Percentiles rank a stretch among this genome's conserved stretches.
Evolutionary conservation across 495 filamentous ascomycete genomes (phyloP).

Genomic region (Xeromyces bisporus): DNA sequence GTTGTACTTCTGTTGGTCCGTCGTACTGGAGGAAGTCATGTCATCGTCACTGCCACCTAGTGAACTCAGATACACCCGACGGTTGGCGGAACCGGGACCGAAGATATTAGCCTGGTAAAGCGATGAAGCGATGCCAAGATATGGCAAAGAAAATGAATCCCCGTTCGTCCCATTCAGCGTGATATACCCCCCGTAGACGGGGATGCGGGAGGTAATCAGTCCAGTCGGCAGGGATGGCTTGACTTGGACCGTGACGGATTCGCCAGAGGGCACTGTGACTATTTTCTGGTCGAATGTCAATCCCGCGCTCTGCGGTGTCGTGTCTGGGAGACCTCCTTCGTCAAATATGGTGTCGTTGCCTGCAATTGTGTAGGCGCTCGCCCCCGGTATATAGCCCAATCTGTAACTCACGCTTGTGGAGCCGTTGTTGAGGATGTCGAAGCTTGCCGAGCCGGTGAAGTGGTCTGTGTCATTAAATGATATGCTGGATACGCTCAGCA

Average conservation of each 20-base stretch:
- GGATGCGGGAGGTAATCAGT: constrained; percentile 10
- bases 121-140: constrained; percentile 9
- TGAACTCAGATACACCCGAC: not conserved
- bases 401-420: constrained; percentile 26
- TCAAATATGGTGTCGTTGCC: constrained; percentile 4
- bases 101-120: constrained; percentile 9
- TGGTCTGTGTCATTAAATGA: constrained; percentile 42
- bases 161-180: constrained; percentile 17
- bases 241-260: constrained; percentile 10
- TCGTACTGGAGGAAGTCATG: constrained; percentile 1
- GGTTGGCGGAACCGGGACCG: constrained; percentile 1
- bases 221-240: constrained; percentile 7
- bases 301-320: constrained; percentile 5
- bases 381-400: constrained; percentile 14
- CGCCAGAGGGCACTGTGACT: constrained; percentile 1
- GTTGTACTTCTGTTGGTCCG: too few species aligned
- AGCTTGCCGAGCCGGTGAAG: constrained; percentile 21
- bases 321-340: constrained; percentile 6
- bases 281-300: constrained; percentile 3
- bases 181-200: constrained; percentile 21
- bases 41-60: constrained; percentile 2
- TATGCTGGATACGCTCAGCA: constrained; percentile 34
- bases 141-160: constrained; percentile 17
- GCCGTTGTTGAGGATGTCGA: constrained; percentile 37
- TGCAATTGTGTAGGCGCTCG: constrained; percentile 13